Base-by-base conservation (phyloP, 768 basidiomycete genomes). In the Astraeus odoratus region DNA sequence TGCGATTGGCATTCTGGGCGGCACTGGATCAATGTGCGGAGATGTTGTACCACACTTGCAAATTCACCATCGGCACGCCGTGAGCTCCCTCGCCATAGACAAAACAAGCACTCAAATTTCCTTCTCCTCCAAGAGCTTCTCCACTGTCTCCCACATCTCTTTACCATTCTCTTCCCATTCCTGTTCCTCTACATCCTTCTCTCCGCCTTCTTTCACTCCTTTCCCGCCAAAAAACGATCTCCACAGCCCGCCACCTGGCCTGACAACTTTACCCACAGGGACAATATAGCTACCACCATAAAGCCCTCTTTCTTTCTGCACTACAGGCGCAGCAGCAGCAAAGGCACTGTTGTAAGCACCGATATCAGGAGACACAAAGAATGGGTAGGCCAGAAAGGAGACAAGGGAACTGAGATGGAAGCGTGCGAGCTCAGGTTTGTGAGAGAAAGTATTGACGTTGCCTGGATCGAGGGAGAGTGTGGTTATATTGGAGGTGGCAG, bases 401-500 rank as follows among this genome's bases (percentile, higher is more conserved):
- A 48, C 43, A 53, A 51, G 31, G 47, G 48, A 22, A 61, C 37
- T 36, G 37, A 39, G 37, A 22, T 39, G 37, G 23, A 39, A 23
- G 7, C 38, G 19, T 26, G 25, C 43, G 40, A 58, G n/a, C 12
- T 44, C 46, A 2, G 58, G 56, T 34, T 48, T 57, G 33, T 44
- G 36, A 12, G 57, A 56, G 48, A 64, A 63, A 1, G 67, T 68
- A 35, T 57, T 51, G 34, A 68, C 56, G 2, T 37, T n/a, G 5
- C 67, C 67, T 1, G 67, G 67, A 44, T 68, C 44, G 18, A 56
- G 0, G 5, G 64, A 40, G 7, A 66, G 37, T 40, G 57, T 62
- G 0, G 55, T 64, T 25, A 68, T 61, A 1, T 48, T 39, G 0
- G 64, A 53, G 13, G 56, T 59, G 29, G 60, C 55, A 0, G 52